phyloP scores from a whole-genome alignment of 2,329 filamentous ascomycete genomes.

The Trichocomaceae sp. region DNA sequence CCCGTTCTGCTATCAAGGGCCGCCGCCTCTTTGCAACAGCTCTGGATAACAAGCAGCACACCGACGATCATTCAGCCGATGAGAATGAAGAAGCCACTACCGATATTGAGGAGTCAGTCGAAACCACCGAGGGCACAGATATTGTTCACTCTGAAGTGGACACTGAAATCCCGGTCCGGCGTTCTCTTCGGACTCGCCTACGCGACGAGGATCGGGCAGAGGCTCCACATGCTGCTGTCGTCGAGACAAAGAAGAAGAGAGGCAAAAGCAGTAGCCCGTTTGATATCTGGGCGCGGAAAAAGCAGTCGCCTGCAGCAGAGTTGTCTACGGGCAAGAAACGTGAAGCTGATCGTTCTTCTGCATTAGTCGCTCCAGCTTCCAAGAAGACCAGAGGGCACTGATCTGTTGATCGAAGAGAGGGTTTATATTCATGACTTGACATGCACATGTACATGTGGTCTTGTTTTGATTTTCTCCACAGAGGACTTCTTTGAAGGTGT shows the following conservation, averaged over 20 bases:
- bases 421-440: too few species aligned
- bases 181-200: constrained; percentile 29
- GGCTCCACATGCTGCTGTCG: constrained; percentile 15
- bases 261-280: constrained; percentile 35
- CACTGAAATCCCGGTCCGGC: constrained; percentile 17
- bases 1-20: constrained; percentile 53
- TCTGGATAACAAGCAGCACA: constrained; percentile 38
- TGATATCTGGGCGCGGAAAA: constrained; percentile 35
- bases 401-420: not conserved
- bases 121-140: constrained; percentile 16
- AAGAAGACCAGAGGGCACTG: constrained; percentile 24
- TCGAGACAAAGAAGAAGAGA: constrained; percentile 21
- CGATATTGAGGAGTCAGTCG: constrained; percentile 44
- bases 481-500: not conserved
- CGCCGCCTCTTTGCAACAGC: constrained; percentile 47
- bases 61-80: constrained; percentile 28
- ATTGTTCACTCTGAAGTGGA: constrained; percentile 24
- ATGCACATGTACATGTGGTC: too few species aligned
- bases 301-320: constrained; percentile 22
- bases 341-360: constrained; percentile 25
- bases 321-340: constrained; percentile 31
- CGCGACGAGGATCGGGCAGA: constrained; percentile 20
- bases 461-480: not conserved
- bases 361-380: constrained; percentile 20
- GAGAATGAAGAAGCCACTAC: constrained; percentile 49